Conservation (phyloP, 2,329 filamentous ascomycete species). For the Colletotrichum camelliae region DNA sequence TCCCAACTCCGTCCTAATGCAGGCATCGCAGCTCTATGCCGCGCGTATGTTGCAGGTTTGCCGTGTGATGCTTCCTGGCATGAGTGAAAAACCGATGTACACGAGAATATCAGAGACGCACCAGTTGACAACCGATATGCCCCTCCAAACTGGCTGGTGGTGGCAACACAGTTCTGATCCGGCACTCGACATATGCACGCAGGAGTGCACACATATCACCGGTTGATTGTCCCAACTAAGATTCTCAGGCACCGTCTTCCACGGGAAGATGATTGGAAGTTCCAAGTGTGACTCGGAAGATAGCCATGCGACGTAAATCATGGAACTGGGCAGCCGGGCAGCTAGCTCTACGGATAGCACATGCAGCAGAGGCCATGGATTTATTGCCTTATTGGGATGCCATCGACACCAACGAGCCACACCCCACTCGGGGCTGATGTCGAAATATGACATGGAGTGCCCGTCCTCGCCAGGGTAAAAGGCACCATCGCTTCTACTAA, state of each 20-base stretch:
- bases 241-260: neutral
- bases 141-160: neutral
- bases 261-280: neutral
- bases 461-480: neutral
- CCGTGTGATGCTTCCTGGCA: neutral
- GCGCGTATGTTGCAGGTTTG: neutral
- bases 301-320: slow-evolving; percentile 12
- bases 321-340: neutral
- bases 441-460: neutral
- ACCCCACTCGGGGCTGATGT: neutral
- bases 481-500: neutral
- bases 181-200: neutral
- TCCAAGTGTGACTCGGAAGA: neutral
- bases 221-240: neutral
- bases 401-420: neutral
- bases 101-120: neutral
- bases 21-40: neutral
- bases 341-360: neutral
- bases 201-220: neutral
- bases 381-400: neutral
- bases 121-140: neutral
- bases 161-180: neutral
- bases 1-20: neutral
- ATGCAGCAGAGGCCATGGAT: neutral
- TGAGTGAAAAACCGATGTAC: neutral